These are phyloP conservation scores for Ophiostoma tasmaniense DNA, from an alignment of 2,329 filamentous ascomycete species.

Conservation along the genomic window DNA sequence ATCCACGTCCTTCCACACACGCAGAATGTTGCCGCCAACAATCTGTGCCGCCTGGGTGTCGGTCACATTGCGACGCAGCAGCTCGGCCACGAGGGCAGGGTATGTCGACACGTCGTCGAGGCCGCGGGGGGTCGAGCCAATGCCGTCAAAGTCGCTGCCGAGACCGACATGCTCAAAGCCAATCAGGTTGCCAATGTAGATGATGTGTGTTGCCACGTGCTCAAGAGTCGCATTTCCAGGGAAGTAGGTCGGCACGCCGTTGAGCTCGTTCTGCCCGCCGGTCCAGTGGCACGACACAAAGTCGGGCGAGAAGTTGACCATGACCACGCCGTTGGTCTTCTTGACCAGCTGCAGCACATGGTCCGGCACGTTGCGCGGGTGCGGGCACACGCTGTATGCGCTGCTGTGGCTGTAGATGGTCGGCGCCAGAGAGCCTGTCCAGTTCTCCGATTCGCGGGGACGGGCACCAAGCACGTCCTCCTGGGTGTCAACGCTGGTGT, in stretches of 20 bases:
- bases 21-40: conserved; percentile 69
- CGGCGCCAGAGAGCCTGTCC: conserved; percentile 67
- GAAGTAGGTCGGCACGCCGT: conserved; percentile 58
- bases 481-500: conserved; percentile 73
- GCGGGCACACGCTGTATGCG: conserved; percentile 70
- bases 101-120: conserved; percentile 81
- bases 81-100: conserved; percentile 65
- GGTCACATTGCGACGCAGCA: conserved; percentile 64
- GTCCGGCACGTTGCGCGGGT: conserved; percentile 85
- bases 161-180: conserved; percentile 84
- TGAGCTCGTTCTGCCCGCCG: conserved; percentile 37
- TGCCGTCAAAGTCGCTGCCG: conserved; percentile 85
- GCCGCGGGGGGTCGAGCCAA: conserved; percentile 56
- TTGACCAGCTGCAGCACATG: conserved; percentile 71
- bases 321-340: conserved; percentile 64
- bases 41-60: conserved; percentile 67
- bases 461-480: conserved; percentile 62
- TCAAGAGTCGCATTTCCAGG: conserved; percentile 62
- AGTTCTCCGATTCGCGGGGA: conserved; percentile 39
- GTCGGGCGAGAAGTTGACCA: conserved; percentile 81
- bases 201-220: conserved; percentile 72
- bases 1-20: conserved; percentile 78
- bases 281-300: conserved; percentile 68
- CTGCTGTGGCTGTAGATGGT: conserved; percentile 87
- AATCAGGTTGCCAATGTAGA: conserved; percentile 71